Percentiles rank a stretch among this genome's conserved stretches.
Conservation (phyloP, 306 rosid species). For the cucumber (Cucumis sativus) region DNA sequence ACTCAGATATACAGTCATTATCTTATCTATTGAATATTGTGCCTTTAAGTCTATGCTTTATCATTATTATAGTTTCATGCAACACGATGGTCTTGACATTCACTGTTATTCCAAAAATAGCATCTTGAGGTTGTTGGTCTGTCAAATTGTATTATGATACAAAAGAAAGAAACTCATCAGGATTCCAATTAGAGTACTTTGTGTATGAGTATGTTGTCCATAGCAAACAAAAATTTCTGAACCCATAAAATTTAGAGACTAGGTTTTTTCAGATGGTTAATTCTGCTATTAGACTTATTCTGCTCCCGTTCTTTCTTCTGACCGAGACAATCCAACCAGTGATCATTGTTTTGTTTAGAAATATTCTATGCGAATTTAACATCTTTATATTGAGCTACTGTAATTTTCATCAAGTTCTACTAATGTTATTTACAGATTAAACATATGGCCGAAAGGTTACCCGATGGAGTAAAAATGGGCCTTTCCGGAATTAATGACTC, state of each 20-base stretch:
- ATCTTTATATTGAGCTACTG: background rate
- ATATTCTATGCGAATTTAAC: conserved; percentile 18
- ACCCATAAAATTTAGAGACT: background rate
- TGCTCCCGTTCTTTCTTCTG: background rate
- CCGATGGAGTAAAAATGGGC: conserved; percentile 14
- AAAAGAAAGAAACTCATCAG: background rate
- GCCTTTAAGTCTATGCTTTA: background rate
- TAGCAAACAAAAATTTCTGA: background rate
- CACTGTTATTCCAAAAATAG: background rate
- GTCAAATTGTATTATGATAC: background rate
- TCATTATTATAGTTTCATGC: background rate
- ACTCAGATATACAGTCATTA: background rate
- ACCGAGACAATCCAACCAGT: background rate
- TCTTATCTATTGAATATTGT: background rate
- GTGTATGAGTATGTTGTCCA: background rate
- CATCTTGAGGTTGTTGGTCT: background rate
- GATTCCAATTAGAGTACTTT: background rate
- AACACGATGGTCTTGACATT: background rate
- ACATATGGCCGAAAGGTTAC: conserved; percentile 87
- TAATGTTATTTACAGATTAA: conserved; percentile 50
- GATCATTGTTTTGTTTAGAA: background rate
- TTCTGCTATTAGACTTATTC: background rate
- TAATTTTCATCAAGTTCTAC: background rate
- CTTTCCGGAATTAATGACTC: conserved; percentile 41
- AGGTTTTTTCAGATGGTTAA: background rate